phyloP scores from a whole-genome alignment of 164 flowering plant genomes.

The Saururus chinensis region DNA sequence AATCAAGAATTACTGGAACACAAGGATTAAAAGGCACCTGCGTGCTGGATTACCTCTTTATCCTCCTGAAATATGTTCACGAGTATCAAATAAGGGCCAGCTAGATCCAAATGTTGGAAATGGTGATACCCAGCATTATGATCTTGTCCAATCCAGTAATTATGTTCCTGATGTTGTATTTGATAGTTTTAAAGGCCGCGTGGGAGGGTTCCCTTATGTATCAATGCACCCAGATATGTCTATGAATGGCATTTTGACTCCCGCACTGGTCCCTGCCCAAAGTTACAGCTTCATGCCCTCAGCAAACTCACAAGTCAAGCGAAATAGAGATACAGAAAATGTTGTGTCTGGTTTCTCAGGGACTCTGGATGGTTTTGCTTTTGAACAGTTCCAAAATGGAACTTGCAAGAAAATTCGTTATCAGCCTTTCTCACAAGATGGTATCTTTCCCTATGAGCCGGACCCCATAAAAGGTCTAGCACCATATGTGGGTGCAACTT shows the following conservation, averaged over 20 bases:
- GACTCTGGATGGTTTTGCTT: constrained; percentile 17
- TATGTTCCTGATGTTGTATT: constrained; percentile 50
- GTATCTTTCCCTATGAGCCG: constrained; percentile 27
- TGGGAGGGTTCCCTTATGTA: constrained; percentile 27
- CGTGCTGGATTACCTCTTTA: constrained; percentile 92
- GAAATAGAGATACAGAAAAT: constrained; percentile 35
- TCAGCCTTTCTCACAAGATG: constrained; percentile 26
- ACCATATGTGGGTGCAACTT: constrained; percentile 16
- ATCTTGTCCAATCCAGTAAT: constrained; percentile 25
- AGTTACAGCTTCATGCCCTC: constrained; percentile 26
- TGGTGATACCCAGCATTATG: constrained; percentile 27
- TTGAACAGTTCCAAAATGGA: constrained; percentile 36
- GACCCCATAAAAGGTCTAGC: constrained; percentile 9
- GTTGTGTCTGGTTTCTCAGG: constrained; percentile 25
- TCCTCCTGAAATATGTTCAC: constrained; percentile 59
- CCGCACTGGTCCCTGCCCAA: constrained; percentile 37
- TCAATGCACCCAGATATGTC: constrained; percentile 38
- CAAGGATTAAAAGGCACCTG: constrained; percentile 78
- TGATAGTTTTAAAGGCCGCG: constrained; percentile 35
- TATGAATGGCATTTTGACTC: constrained; percentile 26
- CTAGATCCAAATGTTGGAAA: constrained; percentile 23
- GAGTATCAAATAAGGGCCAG: constrained; percentile 37
- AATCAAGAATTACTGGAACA: constrained; percentile 97
- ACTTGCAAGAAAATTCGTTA: constrained; percentile 22
- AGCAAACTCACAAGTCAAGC: constrained; percentile 34